phyloP scores from a whole-genome alignment of 2,329 filamentous ascomycete species.

The Phyllosticta citribraziliensis region DNA sequence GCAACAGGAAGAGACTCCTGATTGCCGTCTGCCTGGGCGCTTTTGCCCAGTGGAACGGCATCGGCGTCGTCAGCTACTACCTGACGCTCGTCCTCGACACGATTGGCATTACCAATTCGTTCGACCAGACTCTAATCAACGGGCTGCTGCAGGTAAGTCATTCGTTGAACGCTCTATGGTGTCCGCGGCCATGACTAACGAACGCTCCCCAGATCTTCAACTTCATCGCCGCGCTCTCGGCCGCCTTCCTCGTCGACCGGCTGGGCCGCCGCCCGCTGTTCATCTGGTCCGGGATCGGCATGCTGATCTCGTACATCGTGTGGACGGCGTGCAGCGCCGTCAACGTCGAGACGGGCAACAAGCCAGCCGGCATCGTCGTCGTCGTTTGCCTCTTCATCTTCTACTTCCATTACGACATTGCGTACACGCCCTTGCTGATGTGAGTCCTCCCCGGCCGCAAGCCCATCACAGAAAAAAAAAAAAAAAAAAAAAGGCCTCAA shows the following conservation, averaged over 20 bases:
- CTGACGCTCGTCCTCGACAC: slow-evolving; percentile 23
- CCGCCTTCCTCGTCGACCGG: slow-evolving; percentile 26
- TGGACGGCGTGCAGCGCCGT: slow-evolving; percentile 9
- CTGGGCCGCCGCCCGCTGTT: slow-evolving; percentile 27
- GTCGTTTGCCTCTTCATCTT: slow-evolving; percentile 16
- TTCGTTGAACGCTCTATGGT: no score
- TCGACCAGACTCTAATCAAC: slow-evolving; percentile 34
- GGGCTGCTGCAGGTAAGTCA: slow-evolving; percentile 28
- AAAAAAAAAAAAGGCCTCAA: no score
- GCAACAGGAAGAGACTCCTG: slow-evolving; percentile 45
- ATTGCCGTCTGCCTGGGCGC: slow-evolving; percentile 44
- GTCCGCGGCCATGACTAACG: neutral
- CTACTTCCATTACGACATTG: slow-evolving; percentile 12
- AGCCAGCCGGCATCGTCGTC: slow-evolving; percentile 20
- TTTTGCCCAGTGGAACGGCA: slow-evolving; percentile 51
- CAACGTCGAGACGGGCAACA: slow-evolving; percentile 15
- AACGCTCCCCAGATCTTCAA: slow-evolving; percentile 5
- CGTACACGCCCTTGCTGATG: slow-evolving; percentile 27
- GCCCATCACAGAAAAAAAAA: no score
- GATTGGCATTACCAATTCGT: slow-evolving; percentile 26
- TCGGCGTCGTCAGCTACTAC: slow-evolving; percentile 39
- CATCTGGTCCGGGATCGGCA: slow-evolving; percentile 27
- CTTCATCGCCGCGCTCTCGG: slow-evolving; percentile 7
- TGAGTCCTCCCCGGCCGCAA: neutral
- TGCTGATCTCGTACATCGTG: slow-evolving; percentile 30